Evolutionary conservation across 352 stramenopile species (phyloP), one percentile per base, ranked within the genome.

Genomic region (Pythium rishiriense): DNA sequence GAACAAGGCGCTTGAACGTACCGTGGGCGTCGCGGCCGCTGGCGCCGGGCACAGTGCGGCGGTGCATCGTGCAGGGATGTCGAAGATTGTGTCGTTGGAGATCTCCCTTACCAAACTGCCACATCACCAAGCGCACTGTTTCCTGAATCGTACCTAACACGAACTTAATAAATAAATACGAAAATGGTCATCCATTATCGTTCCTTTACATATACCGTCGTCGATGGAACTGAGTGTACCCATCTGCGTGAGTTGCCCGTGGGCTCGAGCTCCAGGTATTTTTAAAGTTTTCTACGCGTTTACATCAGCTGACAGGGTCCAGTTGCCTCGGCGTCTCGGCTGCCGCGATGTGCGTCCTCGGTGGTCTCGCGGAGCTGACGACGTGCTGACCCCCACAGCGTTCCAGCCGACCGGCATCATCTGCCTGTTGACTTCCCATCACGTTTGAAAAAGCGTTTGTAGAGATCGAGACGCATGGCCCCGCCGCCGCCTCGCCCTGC

Each of bases 1-100:
- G 22, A 21, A 26, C 17, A 50, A 58, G 3, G 15, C 19, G 5
- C 39, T 47, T 17, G 17, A 24, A 48, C 59, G 22, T 22, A 76
- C 65, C 65, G 53, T 46, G 24, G 3, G 28, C 47, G 21, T 49
- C 33, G 6, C 56, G 26, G 21, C 62, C 54, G 41, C 51, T 63
- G 17, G 46, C 35, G 35, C 46, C 43, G 39, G 57, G 70, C 49
- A 66, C 70, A 45, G 54, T 46, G 35, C 70, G 70, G 12, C 70
- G 66, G 31, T 74, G 70, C 66, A 74, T 77, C 24, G 26, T 60
- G 31, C 31, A 46, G n/a, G 25, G 22, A 14, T 22, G 4, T 39
- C 10, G 28, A 10, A n/a, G 24, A 19, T 33, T 25, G 4, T 24
- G 25, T 22, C 4, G 2, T 53, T 50, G 8, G 22, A 49, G 43